Base-by-base conservation (phyloP, 495 filamentous ascomycete genomes). In the Penicillium canescens region DNA sequence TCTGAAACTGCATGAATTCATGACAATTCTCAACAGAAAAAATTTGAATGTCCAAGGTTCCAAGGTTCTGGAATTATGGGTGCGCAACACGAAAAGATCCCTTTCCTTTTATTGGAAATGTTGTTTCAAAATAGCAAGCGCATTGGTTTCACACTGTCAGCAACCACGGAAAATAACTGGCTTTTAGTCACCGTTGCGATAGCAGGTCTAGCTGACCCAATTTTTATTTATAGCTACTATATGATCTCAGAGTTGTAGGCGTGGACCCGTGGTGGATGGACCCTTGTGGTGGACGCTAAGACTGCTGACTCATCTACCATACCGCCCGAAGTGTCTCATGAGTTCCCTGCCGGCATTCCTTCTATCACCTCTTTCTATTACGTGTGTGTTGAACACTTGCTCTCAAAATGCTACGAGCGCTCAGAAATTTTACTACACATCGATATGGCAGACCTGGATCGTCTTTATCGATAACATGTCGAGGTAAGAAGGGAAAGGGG, bases 401-500 rank as follows among this genome's bases (percentile, higher is more conserved):
- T 44, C 42, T 9, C n/a, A 28, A 44, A 44, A 44, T 44, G 42
- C 24, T 44, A 33, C 26, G 42, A 44, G 42, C 42, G n/a, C 45
- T 47, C 20, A 47, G 45, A 47, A 47, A 36, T 7, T 47, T 26
- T 37, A 47, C 45, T 6, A 38, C 34, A 47, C 18, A 47, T 37
- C 45, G 34, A 48, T 28, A 48, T 48, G 35, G 45, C 45, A 18
- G 45, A 39, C 7, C 34, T 28, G 45, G 33, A 39, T 28, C 35
- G 34, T 28, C 45, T 39, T 16, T 48, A 28, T 48, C 45, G 34
- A 48, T 48, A 48, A 53, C 21, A 24, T 53, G 41, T 37, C 28
- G 50, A 53, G 50, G 50, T 53, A 53, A 53, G 50, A n/a, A 39
- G 18, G 14, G 50, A 39, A 52, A 46, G 28, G 43, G 43, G 28